Evolutionary conservation across 441 rosid species (phyloP).

Genomic region (Viola pubescens): DNA sequence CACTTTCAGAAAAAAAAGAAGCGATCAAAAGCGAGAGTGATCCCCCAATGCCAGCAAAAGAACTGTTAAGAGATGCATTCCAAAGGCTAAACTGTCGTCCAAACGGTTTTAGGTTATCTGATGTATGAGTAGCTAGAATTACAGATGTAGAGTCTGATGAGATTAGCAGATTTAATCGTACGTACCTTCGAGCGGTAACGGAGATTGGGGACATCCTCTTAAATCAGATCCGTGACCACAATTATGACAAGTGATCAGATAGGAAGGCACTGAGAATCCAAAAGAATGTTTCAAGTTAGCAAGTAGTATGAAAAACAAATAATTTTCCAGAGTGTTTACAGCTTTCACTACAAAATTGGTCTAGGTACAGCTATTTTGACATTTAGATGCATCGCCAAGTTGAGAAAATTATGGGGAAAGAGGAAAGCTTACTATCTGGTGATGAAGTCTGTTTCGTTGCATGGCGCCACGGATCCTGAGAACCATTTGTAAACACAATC

Average conservation of each 20-base stretch:
- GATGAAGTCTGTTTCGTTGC: constrained; percentile 86
- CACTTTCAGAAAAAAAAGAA: constrained; percentile 1
- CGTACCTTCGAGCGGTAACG: constrained; percentile 66
- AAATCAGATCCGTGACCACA: constrained; percentile 94
- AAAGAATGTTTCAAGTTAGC: not conserved
- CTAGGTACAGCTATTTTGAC: not conserved
- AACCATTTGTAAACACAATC: constrained; percentile 83
- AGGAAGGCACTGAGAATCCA: constrained; percentile 70
- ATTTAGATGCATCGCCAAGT: not conserved
- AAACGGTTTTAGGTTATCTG: no score
- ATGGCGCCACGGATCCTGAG: constrained; percentile 99
- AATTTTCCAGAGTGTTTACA: no score
- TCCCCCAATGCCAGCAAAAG: no score
- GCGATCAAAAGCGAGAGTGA: no score
- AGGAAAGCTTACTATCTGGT: constrained; percentile 51
- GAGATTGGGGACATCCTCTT: constrained; percentile 93
- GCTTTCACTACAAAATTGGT: no score
- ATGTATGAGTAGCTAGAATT: no score
- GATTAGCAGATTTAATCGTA: no score
- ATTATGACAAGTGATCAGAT: constrained; percentile 60
- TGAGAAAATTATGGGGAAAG: not conserved
- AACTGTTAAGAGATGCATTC: no score
- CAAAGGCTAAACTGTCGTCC: no score
- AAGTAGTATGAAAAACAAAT: no score
- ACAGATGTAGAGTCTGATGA: no score